phyloP scores from a whole-genome alignment of 2,329 filamentous ascomycete species.

The Colletotrichum noveboracense region DNA sequence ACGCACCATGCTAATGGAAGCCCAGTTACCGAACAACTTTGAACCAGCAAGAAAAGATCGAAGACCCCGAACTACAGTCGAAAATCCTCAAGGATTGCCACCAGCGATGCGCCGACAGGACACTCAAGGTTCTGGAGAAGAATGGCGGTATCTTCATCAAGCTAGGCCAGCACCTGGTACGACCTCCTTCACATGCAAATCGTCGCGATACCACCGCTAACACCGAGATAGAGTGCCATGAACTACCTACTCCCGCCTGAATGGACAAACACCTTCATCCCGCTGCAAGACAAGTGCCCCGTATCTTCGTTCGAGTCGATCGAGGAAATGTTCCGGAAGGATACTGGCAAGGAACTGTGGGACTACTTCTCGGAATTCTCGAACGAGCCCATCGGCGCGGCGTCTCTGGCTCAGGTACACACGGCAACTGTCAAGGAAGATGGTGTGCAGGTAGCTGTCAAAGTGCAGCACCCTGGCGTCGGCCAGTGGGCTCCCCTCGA shows the following conservation, averaged over 20 bases:
- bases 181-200: conserved; percentile 7
- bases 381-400: conserved; percentile 82
- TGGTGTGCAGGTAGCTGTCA: conserved; percentile 89
- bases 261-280: conserved; percentile 96
- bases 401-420: conserved; percentile 94
- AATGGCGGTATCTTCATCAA: conserved; percentile 99
- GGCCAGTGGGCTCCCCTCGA: conserved; percentile 92
- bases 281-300: conserved; percentile 93
- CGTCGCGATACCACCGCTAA: conserved; percentile 18
- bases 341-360: conserved; percentile 79
- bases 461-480: conserved; percentile 90
- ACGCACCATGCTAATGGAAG: conserved; percentile 29
- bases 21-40: conserved; percentile 85
- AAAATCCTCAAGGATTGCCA: conserved; percentile 82
- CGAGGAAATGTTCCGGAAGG: conserved; percentile 81
- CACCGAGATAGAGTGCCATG: conserved; percentile 75
- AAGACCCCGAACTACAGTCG: conserved; percentile 69
- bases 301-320: conserved; percentile 90
- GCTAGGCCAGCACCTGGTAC: conserved; percentile 86
- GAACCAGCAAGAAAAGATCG: conserved; percentile 67
- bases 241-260: conserved; percentile 90
- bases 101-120: conserved; percentile 88
- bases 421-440: conserved; percentile 82
- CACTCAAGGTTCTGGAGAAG: conserved; percentile 85
- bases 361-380: conserved; percentile 90